Base-by-base conservation (phyloP, 768 basidiomycete species). In the Lyophyllum atratum region DNA sequence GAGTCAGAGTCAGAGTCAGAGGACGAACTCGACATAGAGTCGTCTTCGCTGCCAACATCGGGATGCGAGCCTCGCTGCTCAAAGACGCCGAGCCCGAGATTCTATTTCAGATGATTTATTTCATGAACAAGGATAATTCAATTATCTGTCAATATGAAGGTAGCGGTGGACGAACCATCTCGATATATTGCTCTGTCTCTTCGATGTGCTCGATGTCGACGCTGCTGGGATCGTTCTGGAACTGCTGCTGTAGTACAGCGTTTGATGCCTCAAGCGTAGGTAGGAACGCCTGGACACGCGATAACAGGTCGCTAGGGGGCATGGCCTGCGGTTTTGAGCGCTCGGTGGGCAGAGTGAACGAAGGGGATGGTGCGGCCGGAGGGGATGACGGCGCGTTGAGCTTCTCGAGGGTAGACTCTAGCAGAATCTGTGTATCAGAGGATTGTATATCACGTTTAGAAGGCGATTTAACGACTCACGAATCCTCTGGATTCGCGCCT, bases 131-230 rank as follows among this genome's bases (percentile, higher is more conserved):
- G 43, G 17, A 49, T 8, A 52, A 33, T 17, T n/a, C n/a, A n/a
- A n/a, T n/a, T n/a, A n/a, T n/a, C n/a, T n/a, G n/a, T n/a, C n/a
- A n/a, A n/a, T n/a, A n/a, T n/a, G n/a, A n/a, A n/a, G n/a, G n/a
- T 29, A 19, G 11, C 33, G 25, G 33, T 15, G 25, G 24, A 64
- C 72, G 48, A 60, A 85, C 87, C 86, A 89, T 88, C 67, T 89
- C 82, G 61, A 90, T 86, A 64, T 86, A 83, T 56, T 69, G 77
- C 6, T 76, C 76, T 52, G 74, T 74, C 22, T 74, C 78, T 6
- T 72, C 70, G 25, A 90, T 62, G 54, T 85, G 77, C 68, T 92
- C 90, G 39, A 92, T 89, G 64, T 90, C 83, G n/a, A 90, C 73
- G 61, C 83, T 86, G 17, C 68, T 65, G 0, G 86, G 86, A 56